Evolutionary conservation across 305 asterid genomes (phyloP), one percentile per base, ranked within the genome.

Genomic region (Caryopteris hybrid): DNA sequence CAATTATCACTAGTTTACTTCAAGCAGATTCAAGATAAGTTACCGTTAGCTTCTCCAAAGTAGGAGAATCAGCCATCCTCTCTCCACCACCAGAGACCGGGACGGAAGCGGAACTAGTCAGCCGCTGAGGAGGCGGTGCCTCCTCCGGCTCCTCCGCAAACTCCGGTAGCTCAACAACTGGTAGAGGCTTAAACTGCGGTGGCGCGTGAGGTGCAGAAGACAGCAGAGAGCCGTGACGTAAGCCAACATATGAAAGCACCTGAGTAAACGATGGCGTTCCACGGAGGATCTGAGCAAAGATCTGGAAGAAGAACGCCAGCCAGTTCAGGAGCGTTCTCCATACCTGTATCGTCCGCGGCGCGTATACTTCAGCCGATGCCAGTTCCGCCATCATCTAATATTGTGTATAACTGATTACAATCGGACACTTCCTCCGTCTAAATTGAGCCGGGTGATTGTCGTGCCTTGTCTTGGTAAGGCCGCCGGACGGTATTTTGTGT

Each of bases 301-400:
- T 87, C 93, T 83, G 97, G 71, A 86, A 89, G 80, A 91, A 84
- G 83, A 94, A 88, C 21, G 79, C 80, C 38, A 94, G 60, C 96
- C 97, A 94, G 87, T 87, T 88, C 59, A 94, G 67, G 50, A 94
- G 83, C 43, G 89, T 73, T 71, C 91, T 80, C 99, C 99, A 94
- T 47, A 84, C 86, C 78, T 84, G 93, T 42, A 86, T 55, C 62
- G 90, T 86, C 80, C 88, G 86, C 71, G 96, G 95, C 71, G 95
- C 86, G 88, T 88, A 86, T 25, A 86, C 88, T 41, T 83, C 96
- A 64, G 83, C 84, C 70, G 85, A 84, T 61, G 95, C 87, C 80
- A 91, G 83, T 89, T 87, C 96, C 76, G 86, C 95, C 98, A 90
- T 85, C 61, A 55, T 52, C 70, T 14, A 55, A 48, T 47, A 54